phyloP scores from a whole-genome alignment of 495 filamentous ascomycete genomes.

The Penicillium psychrofluorescens region DNA sequence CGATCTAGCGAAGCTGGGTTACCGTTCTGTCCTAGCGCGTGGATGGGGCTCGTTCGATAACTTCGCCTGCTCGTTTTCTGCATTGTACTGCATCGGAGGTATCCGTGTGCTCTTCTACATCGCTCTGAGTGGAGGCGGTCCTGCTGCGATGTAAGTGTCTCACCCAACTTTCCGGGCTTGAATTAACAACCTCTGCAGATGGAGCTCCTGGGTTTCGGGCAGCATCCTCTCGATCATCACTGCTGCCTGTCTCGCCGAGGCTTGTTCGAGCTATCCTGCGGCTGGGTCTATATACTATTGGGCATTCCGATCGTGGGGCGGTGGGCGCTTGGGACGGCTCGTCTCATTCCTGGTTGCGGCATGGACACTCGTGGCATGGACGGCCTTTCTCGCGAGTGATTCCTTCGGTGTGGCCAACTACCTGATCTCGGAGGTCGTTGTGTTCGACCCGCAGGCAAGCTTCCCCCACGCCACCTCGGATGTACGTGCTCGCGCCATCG shows the following conservation, averaged over 20 bases:
- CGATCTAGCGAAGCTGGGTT: constrained; percentile 25
- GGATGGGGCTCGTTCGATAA: constrained; percentile 27
- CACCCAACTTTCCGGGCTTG: not conserved
- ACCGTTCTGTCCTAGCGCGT: constrained; percentile 22
- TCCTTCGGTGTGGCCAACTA: constrained; percentile 32
- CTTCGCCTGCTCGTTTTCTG: constrained; percentile 29
- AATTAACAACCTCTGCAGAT: constrained; percentile 11
- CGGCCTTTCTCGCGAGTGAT: constrained; percentile 25
- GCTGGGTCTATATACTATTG: constrained; percentile 33
- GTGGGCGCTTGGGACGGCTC: constrained; percentile 21
- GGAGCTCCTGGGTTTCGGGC: constrained; percentile 31
- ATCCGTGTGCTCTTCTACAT: constrained; percentile 29
- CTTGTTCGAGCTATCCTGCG: constrained; percentile 25
- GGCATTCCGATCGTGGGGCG: constrained; percentile 29
- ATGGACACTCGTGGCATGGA: constrained; percentile 31
- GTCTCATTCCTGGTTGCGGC: constrained; percentile 27
- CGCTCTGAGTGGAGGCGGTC: constrained; percentile 25
- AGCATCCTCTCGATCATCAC: constrained; percentile 29
- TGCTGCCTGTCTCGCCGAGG: constrained; percentile 27
- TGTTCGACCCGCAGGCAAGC: constrained; percentile 24
- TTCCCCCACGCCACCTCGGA: constrained; percentile 23
- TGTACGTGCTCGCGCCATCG: constrained; percentile 23
- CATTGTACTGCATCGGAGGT: constrained; percentile 25
- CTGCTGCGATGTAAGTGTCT: constrained; percentile 21
- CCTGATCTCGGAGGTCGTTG: constrained; percentile 21